Base-by-base conservation (phyloP, 805 yeast genomes). In the Candida oleophila region DNA sequence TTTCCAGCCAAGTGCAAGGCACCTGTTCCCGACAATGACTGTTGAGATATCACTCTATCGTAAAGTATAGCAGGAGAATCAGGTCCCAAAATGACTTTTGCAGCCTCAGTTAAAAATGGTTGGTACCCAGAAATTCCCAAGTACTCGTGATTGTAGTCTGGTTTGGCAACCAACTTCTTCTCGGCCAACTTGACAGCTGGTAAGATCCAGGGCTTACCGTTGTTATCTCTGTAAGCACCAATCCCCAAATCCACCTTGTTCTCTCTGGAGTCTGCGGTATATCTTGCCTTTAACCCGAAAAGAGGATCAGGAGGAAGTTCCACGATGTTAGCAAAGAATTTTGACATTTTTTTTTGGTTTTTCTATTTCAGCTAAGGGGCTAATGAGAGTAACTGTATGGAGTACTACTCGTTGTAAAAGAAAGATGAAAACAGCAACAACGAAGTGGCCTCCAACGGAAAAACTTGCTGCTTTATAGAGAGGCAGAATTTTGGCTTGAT, bases 1-100 rank as follows among this genome's bases (percentile, higher is more conserved):
- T 69, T 68, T n/a, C 89, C 96, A 25, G 91, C 94, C 56, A 91
- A 70, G 59, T 91, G 97, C 59, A 91, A 73, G 2, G 98, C 96
- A 38, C 96, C 96, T 12, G 96, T 89, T 50, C 96, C 96, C 18
- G 92, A 84, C 42, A 89, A 73, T 19, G 91, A 78, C 71, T 89
- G 96, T 50, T 84, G 80, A 25, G 89, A 82, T 33, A 82, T 77
- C 22, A 81, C 62, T 50, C 81, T 65, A 25, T 67, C 56, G 49
- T 78, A 78, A n/a, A 49, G 48, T 47, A 82, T 60, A 8, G 82
- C 83, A 18, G 66, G 60, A 2, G 86, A 79, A 42, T 82, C 75
- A 1, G 68, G 70, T 37, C 94, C 95, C 40, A 87, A 65, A 47
- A 91, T 81, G 41, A 88, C 83, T 60, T 78, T 80, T 9, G 92